Conservation (phyloP, 2,329 filamentous ascomycete species). For the Ascomycota sp. region DNA sequence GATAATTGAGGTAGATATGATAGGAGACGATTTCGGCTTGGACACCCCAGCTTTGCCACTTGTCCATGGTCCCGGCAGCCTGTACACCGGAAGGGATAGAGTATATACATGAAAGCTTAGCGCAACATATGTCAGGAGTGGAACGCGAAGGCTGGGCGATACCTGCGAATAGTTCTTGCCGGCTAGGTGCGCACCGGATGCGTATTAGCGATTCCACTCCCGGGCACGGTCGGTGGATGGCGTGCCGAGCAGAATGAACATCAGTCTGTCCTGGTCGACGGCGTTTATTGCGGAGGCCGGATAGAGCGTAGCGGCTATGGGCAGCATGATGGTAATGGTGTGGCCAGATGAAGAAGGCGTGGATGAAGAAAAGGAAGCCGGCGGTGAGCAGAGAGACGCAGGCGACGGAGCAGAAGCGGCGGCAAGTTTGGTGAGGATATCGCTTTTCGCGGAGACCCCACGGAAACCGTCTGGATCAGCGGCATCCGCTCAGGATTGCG, state of each 20-base stretch:
- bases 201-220: slow-evolving; percentile 65
- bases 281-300: slow-evolving; percentile 8
- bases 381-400: slow-evolving; percentile 31
- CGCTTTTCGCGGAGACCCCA: slow-evolving; percentile 30
- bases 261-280: slow-evolving; percentile 27
- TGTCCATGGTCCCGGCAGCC: slow-evolving; percentile 55
- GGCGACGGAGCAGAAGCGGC: slow-evolving; percentile 45
- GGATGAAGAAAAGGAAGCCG: slow-evolving; percentile 26
- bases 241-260: slow-evolving; percentile 34
- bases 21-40: slow-evolving; percentile 45
- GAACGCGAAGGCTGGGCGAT: background rate
- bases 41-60: slow-evolving; percentile 53
- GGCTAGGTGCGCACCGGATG: slow-evolving; percentile 53
- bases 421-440: slow-evolving; percentile 38
- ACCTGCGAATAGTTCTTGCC: slow-evolving; percentile 59
- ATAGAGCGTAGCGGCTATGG: slow-evolving; percentile 9
- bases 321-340: slow-evolving; percentile 13
- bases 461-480: slow-evolving; percentile 41
- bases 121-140: background rate
- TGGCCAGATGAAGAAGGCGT: slow-evolving; percentile 21
- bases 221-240: slow-evolving; percentile 34
- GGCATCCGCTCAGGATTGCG: slow-evolving; percentile 35
- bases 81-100: slow-evolving; percentile 7
- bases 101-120: background rate
- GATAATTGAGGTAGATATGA: slow-evolving; percentile 63